A percentile compares a stretch with the other conserved stretches of the same genome.
Evolutionary conservation across 306 rosid species (phyloP).

Genomic region (Aeschynomene evenia): DNA sequence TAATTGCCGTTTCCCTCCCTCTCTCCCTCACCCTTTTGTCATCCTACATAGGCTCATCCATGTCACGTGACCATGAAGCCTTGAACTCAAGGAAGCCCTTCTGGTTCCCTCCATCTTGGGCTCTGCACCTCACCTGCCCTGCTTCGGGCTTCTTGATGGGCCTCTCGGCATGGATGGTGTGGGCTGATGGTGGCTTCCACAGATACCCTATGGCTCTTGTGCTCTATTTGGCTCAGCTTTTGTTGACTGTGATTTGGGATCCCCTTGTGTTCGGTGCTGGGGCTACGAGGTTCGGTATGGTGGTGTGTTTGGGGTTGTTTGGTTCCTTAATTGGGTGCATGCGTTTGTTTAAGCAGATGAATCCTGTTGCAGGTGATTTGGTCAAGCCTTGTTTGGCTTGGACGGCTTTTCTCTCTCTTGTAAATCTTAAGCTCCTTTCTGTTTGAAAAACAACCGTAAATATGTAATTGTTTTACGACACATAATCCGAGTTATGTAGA

Average conservation of each 20-base stretch:
- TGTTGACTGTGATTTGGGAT: constrained; percentile 51
- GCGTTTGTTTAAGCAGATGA: constrained; percentile 39
- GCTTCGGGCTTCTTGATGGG: constrained; percentile 61
- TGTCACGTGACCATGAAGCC: not conserved
- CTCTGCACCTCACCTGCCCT: constrained; percentile 39
- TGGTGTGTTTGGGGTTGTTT: constrained; percentile 38
- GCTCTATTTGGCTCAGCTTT: constrained; percentile 50
- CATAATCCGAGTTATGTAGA: not conserved
- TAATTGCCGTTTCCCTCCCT: constrained; percentile 49
- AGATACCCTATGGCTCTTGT: constrained; percentile 37
- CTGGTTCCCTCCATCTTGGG: constrained; percentile 76
- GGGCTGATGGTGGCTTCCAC: constrained; percentile 84
- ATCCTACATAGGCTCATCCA: constrained; percentile 30
- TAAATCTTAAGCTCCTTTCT: constrained; percentile 54
- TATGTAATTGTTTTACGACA: no score
- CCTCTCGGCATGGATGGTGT: constrained; percentile 69
- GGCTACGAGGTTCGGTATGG: constrained; percentile 39
- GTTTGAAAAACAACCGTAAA: not conserved
- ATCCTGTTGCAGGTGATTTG: constrained; percentile 40
- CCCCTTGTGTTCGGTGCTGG: constrained; percentile 56
- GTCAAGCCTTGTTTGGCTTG: constrained; percentile 60
- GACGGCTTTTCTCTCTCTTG: constrained; percentile 52
- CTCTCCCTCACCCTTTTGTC: constrained; percentile 47
- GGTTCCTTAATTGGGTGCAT: constrained; percentile 39
- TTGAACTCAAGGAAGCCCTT: constrained; percentile 33